Conservation (phyloP, 148 eudicot genomes). For the Spergularia bocconei region DNA sequence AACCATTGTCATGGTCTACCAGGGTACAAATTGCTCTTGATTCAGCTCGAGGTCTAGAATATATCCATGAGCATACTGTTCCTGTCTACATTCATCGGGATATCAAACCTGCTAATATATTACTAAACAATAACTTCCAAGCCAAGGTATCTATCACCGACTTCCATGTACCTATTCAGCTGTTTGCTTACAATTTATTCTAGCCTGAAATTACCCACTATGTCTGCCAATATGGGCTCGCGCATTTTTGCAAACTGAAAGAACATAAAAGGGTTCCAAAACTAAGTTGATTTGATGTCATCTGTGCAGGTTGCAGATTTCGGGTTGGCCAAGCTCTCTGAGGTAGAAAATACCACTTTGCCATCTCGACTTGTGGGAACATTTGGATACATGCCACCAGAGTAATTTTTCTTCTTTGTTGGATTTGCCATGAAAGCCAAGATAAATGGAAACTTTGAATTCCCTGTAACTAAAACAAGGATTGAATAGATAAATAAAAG, state of each 20-base stretch:
- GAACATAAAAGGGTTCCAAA: background rate
- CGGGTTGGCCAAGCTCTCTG: slow-evolving; percentile 65
- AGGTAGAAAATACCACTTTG: slow-evolving; percentile 44
- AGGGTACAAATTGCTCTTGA: slow-evolving; percentile 76
- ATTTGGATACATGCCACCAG: slow-evolving; percentile 78
- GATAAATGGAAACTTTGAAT: background rate
- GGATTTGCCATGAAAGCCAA: background rate
- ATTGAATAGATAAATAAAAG: no score
- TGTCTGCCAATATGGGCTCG: background rate
- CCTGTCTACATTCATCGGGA: slow-evolving; percentile 72
- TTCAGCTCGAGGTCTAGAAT: slow-evolving; percentile 79
- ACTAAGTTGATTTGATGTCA: slow-evolving; percentile 1
- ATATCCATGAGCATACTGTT: slow-evolving; percentile 73
- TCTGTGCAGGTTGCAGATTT: slow-evolving; percentile 67
- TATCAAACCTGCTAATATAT: slow-evolving; percentile 63
- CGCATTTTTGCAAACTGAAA: background rate
- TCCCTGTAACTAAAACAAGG: background rate
- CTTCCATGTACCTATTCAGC: background rate
- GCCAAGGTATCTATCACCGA: slow-evolving; percentile 47
- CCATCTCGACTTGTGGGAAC: slow-evolving; percentile 63
- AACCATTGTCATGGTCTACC: slow-evolving; percentile 59
- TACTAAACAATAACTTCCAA: slow-evolving; percentile 48
- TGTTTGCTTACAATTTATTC: background rate
- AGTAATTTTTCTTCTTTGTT: slow-evolving; percentile 40
- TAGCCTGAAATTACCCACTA: background rate